Evolutionary conservation across 768 basidiomycete genomes (phyloP).

Genomic region (Calocybe cyanea): DNA sequence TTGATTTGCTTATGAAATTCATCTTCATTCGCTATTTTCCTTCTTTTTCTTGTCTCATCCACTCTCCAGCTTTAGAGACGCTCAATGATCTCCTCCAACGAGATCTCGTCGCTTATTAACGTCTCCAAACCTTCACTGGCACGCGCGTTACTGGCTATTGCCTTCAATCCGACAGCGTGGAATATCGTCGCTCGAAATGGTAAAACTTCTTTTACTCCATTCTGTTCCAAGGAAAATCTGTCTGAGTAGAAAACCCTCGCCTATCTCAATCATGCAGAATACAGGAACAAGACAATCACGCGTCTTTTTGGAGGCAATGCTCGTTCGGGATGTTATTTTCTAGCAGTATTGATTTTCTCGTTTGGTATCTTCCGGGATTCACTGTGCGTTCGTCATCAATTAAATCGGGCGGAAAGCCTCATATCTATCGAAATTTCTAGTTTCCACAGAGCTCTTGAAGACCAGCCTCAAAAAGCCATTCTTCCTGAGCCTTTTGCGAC

Average conservation of each 20-base stretch:
- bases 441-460: slow-evolving; percentile 67
- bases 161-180: slow-evolving; percentile 95
- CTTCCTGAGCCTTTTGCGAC: slow-evolving; percentile 66
- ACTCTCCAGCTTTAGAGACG: no score
- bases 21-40: no score
- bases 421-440: slow-evolving; percentile 31
- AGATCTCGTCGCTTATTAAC: slow-evolving; percentile 44
- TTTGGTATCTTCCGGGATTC: slow-evolving; percentile 84
- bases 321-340: slow-evolving; percentile 78
- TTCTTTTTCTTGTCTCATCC: no score
- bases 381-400: slow-evolving; percentile 49
- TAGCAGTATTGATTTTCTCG: slow-evolving; percentile 80
- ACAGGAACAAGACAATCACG: slow-evolving; percentile 85
- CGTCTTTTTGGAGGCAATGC: slow-evolving; percentile 75
- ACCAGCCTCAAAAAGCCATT: slow-evolving; percentile 68
- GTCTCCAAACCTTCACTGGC: slow-evolving; percentile 60
- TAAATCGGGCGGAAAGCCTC: background rate
- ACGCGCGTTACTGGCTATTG: slow-evolving; percentile 62
- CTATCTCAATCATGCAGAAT: slow-evolving; percentile 44
- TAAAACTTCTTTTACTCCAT: slow-evolving; percentile 30
- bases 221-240: no score
- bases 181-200: slow-evolving; percentile 93
- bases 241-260: no score
- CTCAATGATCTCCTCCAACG: slow-evolving; percentile 12
- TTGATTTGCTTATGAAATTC: no score